These are phyloP conservation scores for Ascoidea asiatica DNA, from an alignment of 805 yeast genomes.

Conservation along the genomic window DNA sequence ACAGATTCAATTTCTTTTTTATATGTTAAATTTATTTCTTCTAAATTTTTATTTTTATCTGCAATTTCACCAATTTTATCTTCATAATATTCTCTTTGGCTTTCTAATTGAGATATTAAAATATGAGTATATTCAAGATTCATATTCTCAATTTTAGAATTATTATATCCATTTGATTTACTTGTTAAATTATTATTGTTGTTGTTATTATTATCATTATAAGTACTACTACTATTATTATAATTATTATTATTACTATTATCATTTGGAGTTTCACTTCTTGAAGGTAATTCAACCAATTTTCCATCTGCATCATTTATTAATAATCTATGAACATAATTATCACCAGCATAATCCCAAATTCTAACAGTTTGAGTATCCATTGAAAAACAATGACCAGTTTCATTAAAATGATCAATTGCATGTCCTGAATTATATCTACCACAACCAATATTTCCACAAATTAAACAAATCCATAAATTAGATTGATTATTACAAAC, in stretches of 20 bases:
- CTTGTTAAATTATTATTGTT: slow-evolving; percentile 2
- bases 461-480: slow-evolving; percentile 79
- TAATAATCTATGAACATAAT: slow-evolving; percentile 74
- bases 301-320: slow-evolving; percentile 86
- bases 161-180: background rate
- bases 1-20: slow-evolving; percentile 12
- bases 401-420: slow-evolving; percentile 59
- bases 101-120: slow-evolving; percentile 66
- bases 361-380: slow-evolving; percentile 73
- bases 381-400: slow-evolving; percentile 87
- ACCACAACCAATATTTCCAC: slow-evolving; percentile 91
- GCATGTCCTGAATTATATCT: slow-evolving; percentile 81
- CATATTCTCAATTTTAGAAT: slow-evolving; percentile 29
- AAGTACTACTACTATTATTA: slow-evolving; percentile 4
- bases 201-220: background rate
- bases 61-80: slow-evolving; percentile 25
- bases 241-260: slow-evolving; percentile 9
- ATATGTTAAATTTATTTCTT: slow-evolving; percentile 13
- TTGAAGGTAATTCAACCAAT: slow-evolving; percentile 56
- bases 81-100: slow-evolving; percentile 78
- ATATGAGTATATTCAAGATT: slow-evolving; percentile 74
- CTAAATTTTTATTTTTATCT: slow-evolving; percentile 17
- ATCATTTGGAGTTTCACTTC: slow-evolving; percentile 5
- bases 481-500: slow-evolving; percentile 47
- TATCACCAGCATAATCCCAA: slow-evolving; percentile 91